Percentiles rank a stretch among this genome's conserved stretches.
phyloP scores from a whole-genome alignment of 768 basidiomycete genomes.

The Lactarius tabidus region DNA sequence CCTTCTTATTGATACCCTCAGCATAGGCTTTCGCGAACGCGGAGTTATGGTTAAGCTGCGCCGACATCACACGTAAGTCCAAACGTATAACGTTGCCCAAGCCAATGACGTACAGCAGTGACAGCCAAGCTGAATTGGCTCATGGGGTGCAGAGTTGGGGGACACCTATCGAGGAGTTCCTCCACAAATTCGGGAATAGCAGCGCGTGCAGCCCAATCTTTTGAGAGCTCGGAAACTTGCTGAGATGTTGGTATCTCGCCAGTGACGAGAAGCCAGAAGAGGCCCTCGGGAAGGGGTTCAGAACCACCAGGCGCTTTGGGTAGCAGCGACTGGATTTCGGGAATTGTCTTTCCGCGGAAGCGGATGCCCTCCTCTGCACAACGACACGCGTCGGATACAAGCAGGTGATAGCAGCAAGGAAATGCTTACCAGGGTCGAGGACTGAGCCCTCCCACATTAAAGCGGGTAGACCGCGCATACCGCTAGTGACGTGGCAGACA shows the following conservation, averaged over 20 bases:
- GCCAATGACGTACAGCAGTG: conserved; percentile 62
- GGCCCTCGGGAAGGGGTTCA: conserved; percentile 89
- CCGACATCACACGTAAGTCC: conserved; percentile 18
- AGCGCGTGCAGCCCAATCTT: conserved; percentile 93
- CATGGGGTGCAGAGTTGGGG: conserved; percentile 95
- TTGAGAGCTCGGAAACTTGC: conserved; percentile 80
- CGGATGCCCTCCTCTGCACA: conserved; percentile 88
- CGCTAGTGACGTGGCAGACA: conserved; percentile 41
- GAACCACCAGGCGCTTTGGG: conserved; percentile 86
- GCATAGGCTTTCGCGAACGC: conserved; percentile 95
- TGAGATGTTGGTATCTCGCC: conserved; percentile 91
- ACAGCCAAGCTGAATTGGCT: conserved; percentile 96
- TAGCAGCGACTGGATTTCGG: conserved; percentile 79
- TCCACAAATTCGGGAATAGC: conserved; percentile 93
- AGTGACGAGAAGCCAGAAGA: conserved; percentile 95
- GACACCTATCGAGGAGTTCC: conserved; percentile 91
- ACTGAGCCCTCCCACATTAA: conserved; percentile 99
- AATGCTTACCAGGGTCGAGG: conserved; percentile 73
- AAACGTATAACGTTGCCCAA: conserved; percentile 1
- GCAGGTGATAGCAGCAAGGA: background rate
- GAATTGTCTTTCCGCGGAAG: conserved; percentile 95
- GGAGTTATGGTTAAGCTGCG: conserved; percentile 87
- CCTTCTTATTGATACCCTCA: conserved; percentile 87
- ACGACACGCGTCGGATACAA: conserved; percentile 19
- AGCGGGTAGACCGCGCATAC: conserved; percentile 86